These are phyloP conservation scores for Salinomyces thailandicus DNA, from an alignment of 2,329 filamentous ascomycete species.

Conservation along the genomic window DNA sequence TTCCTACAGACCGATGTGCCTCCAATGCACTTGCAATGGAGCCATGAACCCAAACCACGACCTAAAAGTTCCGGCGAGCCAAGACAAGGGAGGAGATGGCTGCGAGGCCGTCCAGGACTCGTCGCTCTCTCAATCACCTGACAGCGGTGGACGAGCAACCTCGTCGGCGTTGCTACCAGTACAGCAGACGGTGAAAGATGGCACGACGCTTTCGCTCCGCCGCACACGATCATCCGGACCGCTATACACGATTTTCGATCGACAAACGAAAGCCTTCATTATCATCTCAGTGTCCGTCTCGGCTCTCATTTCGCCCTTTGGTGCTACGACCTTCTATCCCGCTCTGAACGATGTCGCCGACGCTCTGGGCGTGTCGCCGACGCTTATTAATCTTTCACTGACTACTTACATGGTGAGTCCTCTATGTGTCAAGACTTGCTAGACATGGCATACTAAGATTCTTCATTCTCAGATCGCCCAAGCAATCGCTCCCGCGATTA, in stretches of 20 bases:
- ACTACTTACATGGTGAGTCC: constrained; percentile 48
- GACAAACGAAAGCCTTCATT: constrained; percentile 19
- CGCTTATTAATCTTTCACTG: constrained; percentile 40
- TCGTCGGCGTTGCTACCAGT: no score
- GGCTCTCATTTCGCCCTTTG: constrained; percentile 20
- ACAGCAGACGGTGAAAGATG: no score
- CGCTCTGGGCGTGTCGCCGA: constrained; percentile 36
- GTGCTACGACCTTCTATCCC: constrained; percentile 43
- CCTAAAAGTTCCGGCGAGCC: no score
- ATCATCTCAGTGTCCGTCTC: constrained; percentile 19
- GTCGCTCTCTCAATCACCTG: no score
- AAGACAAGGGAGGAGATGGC: no score
- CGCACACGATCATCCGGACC: constrained; percentile 5
- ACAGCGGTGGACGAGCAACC: no score
- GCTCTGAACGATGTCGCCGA: constrained; percentile 41
- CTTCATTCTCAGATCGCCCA: constrained; percentile 35
- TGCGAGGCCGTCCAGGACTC: no score
- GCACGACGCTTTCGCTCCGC: neutral
- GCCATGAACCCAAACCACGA: no score
- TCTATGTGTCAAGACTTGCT: no score
- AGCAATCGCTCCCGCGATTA: constrained; percentile 31
- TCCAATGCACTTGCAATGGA: no score
- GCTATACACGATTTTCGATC: constrained; percentile 20
- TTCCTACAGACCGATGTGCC: no score
- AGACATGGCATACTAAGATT: no score